Evolutionary conservation across 139 green algal genomes (phyloP).

Genomic region (Mesotaenium endlicherianum): DNA sequence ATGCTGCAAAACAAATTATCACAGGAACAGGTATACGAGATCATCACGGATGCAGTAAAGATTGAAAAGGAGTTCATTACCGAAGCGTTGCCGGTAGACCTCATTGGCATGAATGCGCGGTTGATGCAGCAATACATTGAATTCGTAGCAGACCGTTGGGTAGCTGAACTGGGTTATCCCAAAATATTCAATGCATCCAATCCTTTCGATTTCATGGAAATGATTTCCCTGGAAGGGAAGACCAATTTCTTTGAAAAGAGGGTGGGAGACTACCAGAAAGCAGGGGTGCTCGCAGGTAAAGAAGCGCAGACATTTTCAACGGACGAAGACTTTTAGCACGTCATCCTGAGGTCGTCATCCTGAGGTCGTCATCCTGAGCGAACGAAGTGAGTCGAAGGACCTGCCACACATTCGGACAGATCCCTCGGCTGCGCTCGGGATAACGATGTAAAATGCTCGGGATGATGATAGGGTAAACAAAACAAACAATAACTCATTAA

Average conservation of each 20-base stretch:
- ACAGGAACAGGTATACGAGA: conserved; percentile 64
- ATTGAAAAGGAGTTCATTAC: conserved; percentile 95
- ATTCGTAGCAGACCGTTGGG: conserved; percentile 90
- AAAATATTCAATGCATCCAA: conserved; percentile 65
- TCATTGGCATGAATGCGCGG: conserved; percentile 81
- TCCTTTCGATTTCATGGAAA: conserved; percentile 84
- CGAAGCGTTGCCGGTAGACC: conserved; percentile 65
- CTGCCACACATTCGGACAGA: too few relatives aligned
- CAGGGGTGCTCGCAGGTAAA: conserved; percentile 56
- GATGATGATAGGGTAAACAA: too few relatives aligned
- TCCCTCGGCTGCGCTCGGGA: too few relatives aligned
- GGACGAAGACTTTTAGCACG: conserved; percentile 12
- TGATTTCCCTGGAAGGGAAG: conserved; percentile 75
- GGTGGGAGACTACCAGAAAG: conserved; percentile 78
- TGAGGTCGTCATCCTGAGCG: too few relatives aligned
- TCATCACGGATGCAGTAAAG: conserved; percentile 83
- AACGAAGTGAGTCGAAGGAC: too few relatives aligned
- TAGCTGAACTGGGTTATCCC: conserved; percentile 45
- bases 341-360: too few relatives aligned
- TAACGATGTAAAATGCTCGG: too few relatives aligned
- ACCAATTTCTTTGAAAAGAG: conserved; percentile 83
- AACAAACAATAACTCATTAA: neutral
- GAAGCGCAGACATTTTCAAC: neutral
- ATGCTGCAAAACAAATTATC: conserved; percentile 77
- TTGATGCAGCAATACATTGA: conserved; percentile 93